Evolutionary conservation across 371 early-diverging fungal species (phyloP).

Genomic region (Mucor plumbeus): DNA sequence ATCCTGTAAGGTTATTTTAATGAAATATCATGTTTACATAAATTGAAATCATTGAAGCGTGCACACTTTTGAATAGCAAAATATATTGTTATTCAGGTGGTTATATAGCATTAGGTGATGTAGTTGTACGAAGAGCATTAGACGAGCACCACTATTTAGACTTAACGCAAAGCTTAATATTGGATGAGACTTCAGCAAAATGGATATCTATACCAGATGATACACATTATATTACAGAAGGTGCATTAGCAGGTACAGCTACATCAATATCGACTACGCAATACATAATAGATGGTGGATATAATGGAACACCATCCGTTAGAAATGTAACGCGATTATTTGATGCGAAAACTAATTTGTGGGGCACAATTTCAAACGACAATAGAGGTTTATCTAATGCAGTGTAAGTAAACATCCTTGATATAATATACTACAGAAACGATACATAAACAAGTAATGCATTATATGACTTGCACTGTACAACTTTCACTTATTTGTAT

Average conservation of each 20-base stretch:
- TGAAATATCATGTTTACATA: not conserved
- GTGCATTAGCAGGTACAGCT: conserved; percentile 10
- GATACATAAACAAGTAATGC: not conserved
- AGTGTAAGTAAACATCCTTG: conserved; percentile 14
- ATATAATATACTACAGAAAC: not conserved
- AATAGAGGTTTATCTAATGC: conserved; percentile 9
- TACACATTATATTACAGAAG: conserved; percentile 10
- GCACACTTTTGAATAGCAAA: conserved; percentile 9
- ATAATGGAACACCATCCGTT: not conserved
- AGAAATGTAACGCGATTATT: conserved; percentile 19
- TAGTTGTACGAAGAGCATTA: not conserved
- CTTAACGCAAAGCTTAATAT: conserved; percentile 9
- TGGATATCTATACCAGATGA: conserved; percentile 11
- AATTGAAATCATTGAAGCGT: conserved; percentile 9
- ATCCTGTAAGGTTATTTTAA: not conserved
- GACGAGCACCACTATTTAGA: conserved; percentile 21
- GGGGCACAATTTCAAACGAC: conserved; percentile 12
- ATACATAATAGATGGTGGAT: conserved; percentile 21
- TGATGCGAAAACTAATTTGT: conserved; percentile 5
- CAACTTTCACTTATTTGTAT: not conserved
- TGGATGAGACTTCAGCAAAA: conserved; percentile 1
- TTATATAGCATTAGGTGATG: conserved; percentile 2
- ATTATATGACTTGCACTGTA: not conserved
- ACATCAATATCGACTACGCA: conserved; percentile 1
- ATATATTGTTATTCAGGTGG: conserved; percentile 29